Percentiles rank a stretch among this genome's conserved stretches.
These are phyloP conservation scores for Hypomyces rosellus DNA, from an alignment of 2,329 filamentous ascomycete genomes.

Conservation along the genomic window DNA sequence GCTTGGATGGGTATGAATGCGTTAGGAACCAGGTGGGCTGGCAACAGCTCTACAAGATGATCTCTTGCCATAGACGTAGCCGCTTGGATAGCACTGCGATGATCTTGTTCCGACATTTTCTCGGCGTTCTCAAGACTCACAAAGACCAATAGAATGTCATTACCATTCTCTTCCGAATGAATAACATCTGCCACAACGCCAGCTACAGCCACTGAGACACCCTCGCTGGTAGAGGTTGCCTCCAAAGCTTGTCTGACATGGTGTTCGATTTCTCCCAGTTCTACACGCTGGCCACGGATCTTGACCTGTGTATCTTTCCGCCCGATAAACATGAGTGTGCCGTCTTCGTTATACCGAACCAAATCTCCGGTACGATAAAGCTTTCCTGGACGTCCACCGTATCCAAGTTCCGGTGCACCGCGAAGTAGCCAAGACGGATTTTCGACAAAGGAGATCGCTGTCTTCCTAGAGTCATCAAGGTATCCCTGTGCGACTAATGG, in stretches of 20 bases:
- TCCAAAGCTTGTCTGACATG: conserved; percentile 1
- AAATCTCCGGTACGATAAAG: no score
- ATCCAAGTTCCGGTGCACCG: neutral
- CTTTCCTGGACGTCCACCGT: neutral
- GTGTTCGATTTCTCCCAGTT: conserved; percentile 28
- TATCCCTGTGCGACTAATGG: conserved; percentile 20
- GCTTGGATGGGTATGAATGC: no score
- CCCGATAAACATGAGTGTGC: conserved; percentile 37
- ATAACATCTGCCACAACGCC: no score
- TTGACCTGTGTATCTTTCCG: conserved; percentile 55
- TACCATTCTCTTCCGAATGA: no score
- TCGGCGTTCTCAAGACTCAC: neutral
- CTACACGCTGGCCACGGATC: conserved; percentile 49
- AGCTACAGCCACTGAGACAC: no score
- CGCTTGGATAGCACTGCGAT: no score
- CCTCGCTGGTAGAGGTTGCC: no score
- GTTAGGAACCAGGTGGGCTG: no score
- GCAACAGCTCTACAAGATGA: no score
- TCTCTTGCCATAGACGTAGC: no score
- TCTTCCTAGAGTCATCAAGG: conserved; percentile 16
- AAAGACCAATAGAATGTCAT: neutral
- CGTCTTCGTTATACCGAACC: conserved; percentile 33
- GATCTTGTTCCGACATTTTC: no score
- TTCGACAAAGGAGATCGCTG: conserved; percentile 20
- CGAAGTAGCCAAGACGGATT: conserved; percentile 20